Conservation (phyloP, 768 basidiomycete genomes). For the Auricularia cornea region DNA sequence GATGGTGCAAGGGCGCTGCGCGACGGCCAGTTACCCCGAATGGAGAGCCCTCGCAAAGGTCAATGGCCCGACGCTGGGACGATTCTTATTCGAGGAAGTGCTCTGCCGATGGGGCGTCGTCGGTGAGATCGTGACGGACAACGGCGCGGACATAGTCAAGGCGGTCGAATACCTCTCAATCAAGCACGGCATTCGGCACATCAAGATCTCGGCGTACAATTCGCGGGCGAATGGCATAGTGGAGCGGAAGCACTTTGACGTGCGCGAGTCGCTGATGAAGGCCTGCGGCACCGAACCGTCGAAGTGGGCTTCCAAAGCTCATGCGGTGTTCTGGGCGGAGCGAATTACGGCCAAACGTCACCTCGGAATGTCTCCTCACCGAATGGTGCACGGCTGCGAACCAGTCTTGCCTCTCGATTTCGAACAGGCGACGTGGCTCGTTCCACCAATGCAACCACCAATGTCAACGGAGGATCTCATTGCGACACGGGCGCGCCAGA, state of each 20-base stretch:
- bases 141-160: no score
- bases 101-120: no score
- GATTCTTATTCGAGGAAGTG: no score
- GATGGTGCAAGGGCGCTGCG: constrained; percentile 15
- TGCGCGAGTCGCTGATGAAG: constrained; percentile 6
- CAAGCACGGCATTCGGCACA: no score
- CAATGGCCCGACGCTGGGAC: no score
- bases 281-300: neutral
- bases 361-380: constrained; percentile 17
- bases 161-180: no score
- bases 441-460: neutral
- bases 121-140: no score
- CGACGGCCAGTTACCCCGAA: constrained; percentile 15
- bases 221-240: no score
- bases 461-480: neutral
- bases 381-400: constrained; percentile 22
- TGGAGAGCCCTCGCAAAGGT: constrained; percentile 10
- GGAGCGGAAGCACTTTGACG: constrained; percentile 3
- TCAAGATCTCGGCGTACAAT: no score
- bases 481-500: neutral
- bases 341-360: neutral
- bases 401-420: constrained; percentile 26
- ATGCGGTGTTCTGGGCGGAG: constrained; percentile 6
- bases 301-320: neutral
- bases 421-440: constrained; percentile 25